phyloP scores from a whole-genome alignment of 2,329 filamentous ascomycete species.

The Xylaria multiplex region DNA sequence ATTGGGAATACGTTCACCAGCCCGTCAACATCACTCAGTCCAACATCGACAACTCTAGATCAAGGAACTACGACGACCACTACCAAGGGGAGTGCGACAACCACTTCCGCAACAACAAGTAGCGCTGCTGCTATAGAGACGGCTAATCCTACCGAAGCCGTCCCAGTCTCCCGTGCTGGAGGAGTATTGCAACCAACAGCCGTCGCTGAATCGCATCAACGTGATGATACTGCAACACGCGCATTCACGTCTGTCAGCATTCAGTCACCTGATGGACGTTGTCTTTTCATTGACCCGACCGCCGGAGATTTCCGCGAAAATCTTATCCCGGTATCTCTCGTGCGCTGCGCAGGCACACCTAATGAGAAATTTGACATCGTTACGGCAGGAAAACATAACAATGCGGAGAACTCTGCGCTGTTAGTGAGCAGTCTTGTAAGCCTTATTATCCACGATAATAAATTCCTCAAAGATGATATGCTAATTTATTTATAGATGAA shows the following conservation, averaged over 20 bases:
- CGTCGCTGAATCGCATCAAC: slow-evolving; percentile 59
- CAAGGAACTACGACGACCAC: slow-evolving; percentile 18
- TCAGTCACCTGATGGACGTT: slow-evolving; percentile 59
- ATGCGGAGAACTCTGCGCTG: slow-evolving; percentile 54
- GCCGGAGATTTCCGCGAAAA: slow-evolving; percentile 66
- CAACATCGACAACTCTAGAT: slow-evolving; percentile 13
- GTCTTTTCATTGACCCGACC: slow-evolving; percentile 62
- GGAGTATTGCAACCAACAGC: slow-evolving; percentile 60
- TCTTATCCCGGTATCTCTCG: slow-evolving; percentile 60
- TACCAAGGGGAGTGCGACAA: neutral
- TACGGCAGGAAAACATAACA: slow-evolving; percentile 60
- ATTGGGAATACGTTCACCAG: neutral
- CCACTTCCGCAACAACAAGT: slow-evolving; percentile 18
- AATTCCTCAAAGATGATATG: neutral
- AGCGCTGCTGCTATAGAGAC: slow-evolving; percentile 34
- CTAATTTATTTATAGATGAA: slow-evolving; percentile 50
- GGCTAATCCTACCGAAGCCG: slow-evolving; percentile 54
- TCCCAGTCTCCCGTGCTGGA: slow-evolving; percentile 62
- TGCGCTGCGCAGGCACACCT: slow-evolving; percentile 56
- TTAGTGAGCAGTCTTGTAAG: slow-evolving; percentile 59
- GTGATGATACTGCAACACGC: slow-evolving; percentile 59
- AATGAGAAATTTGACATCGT: slow-evolving; percentile 64
- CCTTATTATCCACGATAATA: neutral
- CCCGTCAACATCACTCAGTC: neutral
- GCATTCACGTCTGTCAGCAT: slow-evolving; percentile 58